Conservation (phyloP, 2,329 filamentous ascomycete species). For the Triangularia verruculosa region DNA sequence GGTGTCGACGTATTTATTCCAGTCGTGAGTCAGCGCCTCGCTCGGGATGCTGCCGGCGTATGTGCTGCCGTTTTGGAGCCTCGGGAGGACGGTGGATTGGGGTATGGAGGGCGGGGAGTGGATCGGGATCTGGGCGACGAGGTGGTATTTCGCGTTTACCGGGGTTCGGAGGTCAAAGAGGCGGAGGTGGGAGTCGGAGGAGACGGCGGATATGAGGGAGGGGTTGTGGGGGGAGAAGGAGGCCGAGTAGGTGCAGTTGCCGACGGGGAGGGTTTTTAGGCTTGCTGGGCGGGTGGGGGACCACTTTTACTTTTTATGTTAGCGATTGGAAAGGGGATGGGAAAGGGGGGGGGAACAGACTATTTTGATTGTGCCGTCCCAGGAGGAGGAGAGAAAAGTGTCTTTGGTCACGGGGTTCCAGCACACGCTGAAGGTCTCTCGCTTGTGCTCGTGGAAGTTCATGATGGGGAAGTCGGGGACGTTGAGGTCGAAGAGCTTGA, state of each 20-base stretch:
- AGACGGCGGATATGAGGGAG: constrained; percentile 79
- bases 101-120: constrained; percentile 57
- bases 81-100: constrained; percentile 29
- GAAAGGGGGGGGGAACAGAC: constrained; percentile 39
- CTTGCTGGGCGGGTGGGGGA: constrained; percentile 73
- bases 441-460: constrained; percentile 88
- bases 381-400: constrained; percentile 85
- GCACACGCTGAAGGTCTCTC: constrained; percentile 87
- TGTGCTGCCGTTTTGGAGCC: constrained; percentile 28
- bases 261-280: constrained; percentile 81
- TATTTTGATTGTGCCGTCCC: constrained; percentile 95
- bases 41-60: constrained; percentile 55
- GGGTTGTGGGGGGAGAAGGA: constrained; percentile 87
- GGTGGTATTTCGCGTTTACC: constrained; percentile 80
- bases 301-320: constrained; percentile 56
- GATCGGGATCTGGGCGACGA: constrained; percentile 78
- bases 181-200: constrained; percentile 82
- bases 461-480: constrained; percentile 82
- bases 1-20: constrained; percentile 94
- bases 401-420: constrained; percentile 94
- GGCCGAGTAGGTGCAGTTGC: constrained; percentile 92
- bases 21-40: constrained; percentile 92
- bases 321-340: background rate
- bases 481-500: constrained; percentile 88
- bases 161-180: constrained; percentile 91